Percentiles rank a stretch among this genome's conserved stretches.
Conservation (phyloP, 441 rosid species). For the Capsella rubella region DNA sequence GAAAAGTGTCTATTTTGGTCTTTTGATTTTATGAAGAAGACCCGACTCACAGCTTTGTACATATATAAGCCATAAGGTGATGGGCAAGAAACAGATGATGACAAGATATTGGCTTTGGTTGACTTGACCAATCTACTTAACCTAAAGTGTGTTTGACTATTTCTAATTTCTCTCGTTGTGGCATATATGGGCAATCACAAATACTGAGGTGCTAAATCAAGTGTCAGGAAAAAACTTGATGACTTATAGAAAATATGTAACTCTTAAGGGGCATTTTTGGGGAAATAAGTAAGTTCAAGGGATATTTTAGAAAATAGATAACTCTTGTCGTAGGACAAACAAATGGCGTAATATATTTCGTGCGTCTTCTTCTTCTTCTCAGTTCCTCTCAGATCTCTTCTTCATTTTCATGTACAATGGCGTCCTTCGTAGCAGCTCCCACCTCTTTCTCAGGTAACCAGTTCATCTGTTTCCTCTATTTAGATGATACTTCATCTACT, state of each 20-base stretch:
- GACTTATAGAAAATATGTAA: neutral
- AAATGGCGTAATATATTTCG: neutral
- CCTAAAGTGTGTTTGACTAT: slow-evolving; percentile 20
- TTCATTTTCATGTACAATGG: slow-evolving; percentile 16
- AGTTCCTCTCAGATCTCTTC: slow-evolving; percentile 23
- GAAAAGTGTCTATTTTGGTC: neutral
- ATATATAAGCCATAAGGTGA: slow-evolving; percentile 24
- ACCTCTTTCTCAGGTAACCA: slow-evolving; percentile 22
- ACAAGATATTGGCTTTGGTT: slow-evolving; percentile 14
- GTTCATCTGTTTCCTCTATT: neutral
- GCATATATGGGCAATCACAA: neutral
- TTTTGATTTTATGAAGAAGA: slow-evolving; percentile 23
- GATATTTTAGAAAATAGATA: neutral
- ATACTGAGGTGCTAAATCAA: neutral
- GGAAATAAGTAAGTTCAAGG: neutral
- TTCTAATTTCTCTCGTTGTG: neutral
- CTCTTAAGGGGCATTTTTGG: neutral
- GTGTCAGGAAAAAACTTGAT: neutral
- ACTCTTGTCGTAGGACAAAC: neutral
- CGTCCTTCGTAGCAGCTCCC: slow-evolving; percentile 3
- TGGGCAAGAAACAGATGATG: neutral
- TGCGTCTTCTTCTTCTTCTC: neutral
- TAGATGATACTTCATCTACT: no score
- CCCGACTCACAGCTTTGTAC: slow-evolving; percentile 29
- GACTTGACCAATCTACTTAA: slow-evolving; percentile 7